Conservation (phyloP, 2,329 filamentous ascomycete genomes). For the Sclerotinia subarctica region DNA sequence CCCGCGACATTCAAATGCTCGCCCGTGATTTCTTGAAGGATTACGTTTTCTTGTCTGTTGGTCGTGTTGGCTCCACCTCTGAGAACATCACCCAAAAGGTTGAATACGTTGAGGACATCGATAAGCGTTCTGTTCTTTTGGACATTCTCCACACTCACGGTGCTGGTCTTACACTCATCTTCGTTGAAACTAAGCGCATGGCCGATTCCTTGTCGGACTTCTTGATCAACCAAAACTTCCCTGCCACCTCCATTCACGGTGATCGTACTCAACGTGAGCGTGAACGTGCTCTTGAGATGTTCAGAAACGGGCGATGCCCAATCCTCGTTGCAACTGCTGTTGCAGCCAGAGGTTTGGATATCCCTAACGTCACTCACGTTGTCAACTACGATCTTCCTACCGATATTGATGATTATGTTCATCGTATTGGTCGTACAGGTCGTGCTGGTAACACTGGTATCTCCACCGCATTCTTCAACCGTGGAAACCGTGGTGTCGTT, state of each 20-base stretch:
- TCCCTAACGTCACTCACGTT: conserved; percentile 94
- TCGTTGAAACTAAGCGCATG: conserved; percentile 99
- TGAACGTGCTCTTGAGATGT: conserved; percentile 96
- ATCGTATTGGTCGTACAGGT: conserved; percentile 98
- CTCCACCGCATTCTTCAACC: conserved; percentile 99
- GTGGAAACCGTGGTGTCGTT: conserved; percentile 96
- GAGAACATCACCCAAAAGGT: conserved; percentile 99
- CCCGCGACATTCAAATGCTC: conserved; percentile 98
- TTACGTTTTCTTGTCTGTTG: conserved; percentile 98
- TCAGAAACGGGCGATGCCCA: conserved; percentile 91
- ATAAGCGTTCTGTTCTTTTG: conserved; percentile 96
- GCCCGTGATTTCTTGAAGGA: conserved; percentile 98
- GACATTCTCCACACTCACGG: conserved; percentile 96
- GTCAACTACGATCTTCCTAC: conserved; percentile 99
- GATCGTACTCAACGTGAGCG: conserved; percentile 98
- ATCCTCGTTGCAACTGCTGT: conserved; percentile 97
- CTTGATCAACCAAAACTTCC: conserved; percentile 97
- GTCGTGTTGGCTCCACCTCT: conserved; percentile 97
- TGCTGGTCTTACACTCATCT: conserved; percentile 87
- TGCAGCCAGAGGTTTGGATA: conserved; percentile 69
- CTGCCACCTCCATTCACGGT: conserved; percentile 96
- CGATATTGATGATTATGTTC: conserved; percentile 97
- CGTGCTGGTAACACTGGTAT: conserved; percentile 99
- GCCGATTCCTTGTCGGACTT: conserved; percentile 97
- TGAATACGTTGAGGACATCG: conserved; percentile 92